These are phyloP conservation scores for Linnemannia exigua DNA, from an alignment of 192 early-diverging fungal genomes.

Conservation along the genomic window DNA sequence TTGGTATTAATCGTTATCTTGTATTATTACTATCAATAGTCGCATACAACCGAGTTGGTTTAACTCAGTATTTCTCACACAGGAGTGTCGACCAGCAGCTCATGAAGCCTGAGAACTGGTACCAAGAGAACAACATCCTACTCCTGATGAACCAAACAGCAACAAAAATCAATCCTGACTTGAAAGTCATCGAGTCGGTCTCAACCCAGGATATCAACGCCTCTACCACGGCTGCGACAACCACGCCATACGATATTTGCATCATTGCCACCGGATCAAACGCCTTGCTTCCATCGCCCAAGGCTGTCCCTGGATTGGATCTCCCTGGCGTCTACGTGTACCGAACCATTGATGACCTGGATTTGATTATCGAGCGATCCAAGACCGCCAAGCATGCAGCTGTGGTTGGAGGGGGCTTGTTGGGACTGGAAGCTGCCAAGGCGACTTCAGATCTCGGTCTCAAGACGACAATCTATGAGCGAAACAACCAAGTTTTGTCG, in stretches of 20 bases:
- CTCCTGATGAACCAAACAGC: slow-evolving; percentile 60
- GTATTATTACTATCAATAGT: slow-evolving; percentile 24
- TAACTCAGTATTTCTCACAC: slow-evolving; percentile 75
- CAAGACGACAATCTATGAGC: slow-evolving; percentile 67
- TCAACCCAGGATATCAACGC: slow-evolving; percentile 21
- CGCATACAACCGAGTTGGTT: slow-evolving; percentile 77
- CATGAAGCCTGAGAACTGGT: slow-evolving; percentile 66
- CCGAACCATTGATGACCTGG: slow-evolving; percentile 74
- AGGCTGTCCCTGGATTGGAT: slow-evolving; percentile 49
- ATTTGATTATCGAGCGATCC: slow-evolving; percentile 64
- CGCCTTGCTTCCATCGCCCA: slow-evolving; percentile 67
- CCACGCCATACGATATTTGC: slow-evolving; percentile 66
- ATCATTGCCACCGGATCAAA: slow-evolving; percentile 73
- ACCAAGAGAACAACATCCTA: slow-evolving; percentile 61
- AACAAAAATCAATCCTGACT: slow-evolving; percentile 52
- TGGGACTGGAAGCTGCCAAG: slow-evolving; percentile 79
- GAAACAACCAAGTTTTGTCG: slow-evolving; percentile 61
- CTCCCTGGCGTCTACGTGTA: slow-evolving; percentile 73
- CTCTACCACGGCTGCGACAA: slow-evolving; percentile 1
- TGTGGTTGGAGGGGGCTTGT: slow-evolving; percentile 75
- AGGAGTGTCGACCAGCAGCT: slow-evolving; percentile 57
- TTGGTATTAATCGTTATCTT: not conserved
- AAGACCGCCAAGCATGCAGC: slow-evolving; percentile 60
- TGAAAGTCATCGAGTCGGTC: slow-evolving; percentile 54
- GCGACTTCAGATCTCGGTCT: slow-evolving; percentile 68